A percentile compares a stretch with the other conserved stretches of the same genome.
These are phyloP conservation scores for Gelatoporia subvermispora DNA, from an alignment of 768 basidiomycete species.

Conservation along the genomic window DNA sequence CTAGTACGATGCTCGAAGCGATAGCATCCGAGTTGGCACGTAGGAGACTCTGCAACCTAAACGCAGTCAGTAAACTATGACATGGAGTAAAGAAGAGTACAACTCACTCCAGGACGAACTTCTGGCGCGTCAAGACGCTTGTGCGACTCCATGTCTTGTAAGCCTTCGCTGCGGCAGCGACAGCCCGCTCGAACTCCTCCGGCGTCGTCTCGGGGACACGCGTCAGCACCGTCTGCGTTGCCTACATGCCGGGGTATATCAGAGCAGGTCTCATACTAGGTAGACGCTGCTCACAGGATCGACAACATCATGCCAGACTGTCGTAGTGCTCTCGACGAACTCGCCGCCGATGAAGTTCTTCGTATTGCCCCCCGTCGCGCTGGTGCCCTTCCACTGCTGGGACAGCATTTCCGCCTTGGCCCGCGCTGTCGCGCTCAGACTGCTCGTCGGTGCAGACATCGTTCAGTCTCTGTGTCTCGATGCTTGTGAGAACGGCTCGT, in stretches of 20 bases:
- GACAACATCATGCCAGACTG: constrained; percentile 76
- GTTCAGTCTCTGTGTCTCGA: too few relatives aligned
- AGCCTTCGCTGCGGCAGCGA: constrained; percentile 75
- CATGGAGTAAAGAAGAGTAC: background rate
- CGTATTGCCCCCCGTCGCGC: constrained; percentile 71
- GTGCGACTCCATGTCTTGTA: constrained; percentile 84
- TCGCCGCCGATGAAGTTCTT: constrained; percentile 89
- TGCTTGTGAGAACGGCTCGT: too few relatives aligned
- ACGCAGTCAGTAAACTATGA: background rate
- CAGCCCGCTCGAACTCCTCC: constrained; percentile 77
- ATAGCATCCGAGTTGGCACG: constrained; percentile 80
- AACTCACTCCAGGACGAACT: constrained; percentile 79
- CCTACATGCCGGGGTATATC: constrained; percentile 34
- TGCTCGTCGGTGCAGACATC: constrained; percentile 23
- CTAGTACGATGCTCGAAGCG: constrained; percentile 82
- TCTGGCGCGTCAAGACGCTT: constrained; percentile 77
- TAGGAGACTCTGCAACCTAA: constrained; percentile 78
- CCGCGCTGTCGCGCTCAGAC: constrained; percentile 48
- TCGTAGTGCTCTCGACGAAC: constrained; percentile 73
- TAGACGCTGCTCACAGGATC: constrained; percentile 66
- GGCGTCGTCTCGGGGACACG: constrained; percentile 86
- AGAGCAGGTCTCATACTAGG: background rate
- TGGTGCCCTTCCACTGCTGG: constrained; percentile 79
- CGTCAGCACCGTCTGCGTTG: constrained; percentile 83
- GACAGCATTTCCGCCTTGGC: constrained; percentile 66